Conservation (phyloP, 805 yeast species). For the Ogataea ramenticola region DNA sequence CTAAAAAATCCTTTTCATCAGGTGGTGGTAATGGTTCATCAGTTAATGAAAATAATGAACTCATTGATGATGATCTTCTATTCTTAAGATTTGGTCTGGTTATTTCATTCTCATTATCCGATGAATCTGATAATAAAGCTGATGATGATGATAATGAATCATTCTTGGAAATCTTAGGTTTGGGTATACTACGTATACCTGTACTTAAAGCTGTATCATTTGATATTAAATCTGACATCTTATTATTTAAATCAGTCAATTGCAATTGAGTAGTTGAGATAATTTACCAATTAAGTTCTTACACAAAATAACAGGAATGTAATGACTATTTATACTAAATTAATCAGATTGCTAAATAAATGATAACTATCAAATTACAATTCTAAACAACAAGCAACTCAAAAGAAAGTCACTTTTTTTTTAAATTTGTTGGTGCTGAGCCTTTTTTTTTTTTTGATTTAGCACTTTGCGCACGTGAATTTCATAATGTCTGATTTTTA, state of each 20-base stretch:
- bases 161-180: background rate
- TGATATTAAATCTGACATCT: background rate
- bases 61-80: constrained; percentile 26
- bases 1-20: constrained; percentile 66
- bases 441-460: background rate
- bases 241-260: too few species aligned
- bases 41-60: constrained; percentile 41
- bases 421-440: background rate
- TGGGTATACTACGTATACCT: background rate
- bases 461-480: background rate
- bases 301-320: too few species aligned
- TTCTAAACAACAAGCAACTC: background rate
- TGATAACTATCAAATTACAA: background rate
- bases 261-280: too few species aligned
- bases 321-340: too few species aligned
- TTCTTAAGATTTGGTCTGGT: constrained; percentile 5
- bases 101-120: constrained; percentile 12
- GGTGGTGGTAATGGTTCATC: constrained; percentile 69
- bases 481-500: too few species aligned
- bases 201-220: too few species aligned
- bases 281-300: too few species aligned
- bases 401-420: too few species aligned
- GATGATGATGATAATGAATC: background rate
- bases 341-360: too few species aligned
- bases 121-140: constrained; percentile 13